A percentile compares a stretch with the other conserved stretches of the same genome.
Conservation (phyloP, 139 green algal species). For the Klebsormidium nitens region DNA sequence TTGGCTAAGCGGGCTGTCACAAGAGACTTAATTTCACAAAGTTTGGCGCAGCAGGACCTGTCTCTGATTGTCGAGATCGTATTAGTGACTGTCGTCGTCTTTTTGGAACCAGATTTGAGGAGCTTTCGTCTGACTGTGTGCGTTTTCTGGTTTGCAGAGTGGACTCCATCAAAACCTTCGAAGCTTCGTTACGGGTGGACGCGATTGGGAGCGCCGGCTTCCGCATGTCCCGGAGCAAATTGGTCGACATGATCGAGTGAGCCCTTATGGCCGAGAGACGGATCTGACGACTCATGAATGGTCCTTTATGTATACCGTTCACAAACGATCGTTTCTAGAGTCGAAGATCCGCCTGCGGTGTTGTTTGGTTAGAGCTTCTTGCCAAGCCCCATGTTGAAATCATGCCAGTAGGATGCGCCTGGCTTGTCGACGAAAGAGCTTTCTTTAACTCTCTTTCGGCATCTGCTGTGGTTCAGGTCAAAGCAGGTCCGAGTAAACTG, state of each 20-base stretch:
- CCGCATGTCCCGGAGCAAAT: slow-evolving; percentile 31
- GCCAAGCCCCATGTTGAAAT: no score
- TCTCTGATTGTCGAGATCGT: no score
- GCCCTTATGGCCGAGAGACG: background rate
- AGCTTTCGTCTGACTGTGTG: background rate
- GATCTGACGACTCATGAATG: background rate
- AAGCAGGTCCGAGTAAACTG: slow-evolving; percentile 38
- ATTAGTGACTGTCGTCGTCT: no score
- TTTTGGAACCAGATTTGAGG: no score
- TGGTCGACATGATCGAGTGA: slow-evolving; percentile 21
- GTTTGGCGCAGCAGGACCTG: no score
- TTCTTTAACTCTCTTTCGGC: background rate
- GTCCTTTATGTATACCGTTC: background rate
- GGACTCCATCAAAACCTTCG: slow-evolving; percentile 20
- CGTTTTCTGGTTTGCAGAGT: background rate
- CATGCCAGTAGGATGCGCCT: no score
- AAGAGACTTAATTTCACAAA: background rate
- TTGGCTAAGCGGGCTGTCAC: background rate
- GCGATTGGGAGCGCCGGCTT: slow-evolving; percentile 37
- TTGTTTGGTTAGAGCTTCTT: background rate
- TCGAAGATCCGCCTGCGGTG: background rate
- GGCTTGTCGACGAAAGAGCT: no score
- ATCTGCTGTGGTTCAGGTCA: background rate
- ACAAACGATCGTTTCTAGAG: background rate
- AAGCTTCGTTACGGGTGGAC: slow-evolving; percentile 30